Percentiles rank a stretch among this genome's conserved stretches.
phyloP scores from a whole-genome alignment of 768 basidiomycete species.

The Cyathus striatus region DNA sequence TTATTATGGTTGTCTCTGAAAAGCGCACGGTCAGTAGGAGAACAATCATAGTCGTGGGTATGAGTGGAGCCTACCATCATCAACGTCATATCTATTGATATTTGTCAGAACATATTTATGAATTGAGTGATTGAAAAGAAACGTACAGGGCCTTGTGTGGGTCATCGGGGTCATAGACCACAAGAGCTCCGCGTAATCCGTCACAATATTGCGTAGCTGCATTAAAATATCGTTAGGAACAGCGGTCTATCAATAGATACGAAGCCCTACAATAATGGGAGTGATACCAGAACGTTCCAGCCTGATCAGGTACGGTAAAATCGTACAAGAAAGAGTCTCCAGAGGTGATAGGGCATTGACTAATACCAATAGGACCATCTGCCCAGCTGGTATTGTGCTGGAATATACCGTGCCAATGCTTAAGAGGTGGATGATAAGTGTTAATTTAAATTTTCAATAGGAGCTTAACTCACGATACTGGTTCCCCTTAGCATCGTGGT shows the following conservation, averaged over 20 bases:
- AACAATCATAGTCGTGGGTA: background rate
- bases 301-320: conserved; percentile 29
- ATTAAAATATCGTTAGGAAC: background rate
- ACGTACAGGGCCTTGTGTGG: conserved; percentile 36
- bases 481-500: conserved; percentile 14
- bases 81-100: conserved; percentile 13
- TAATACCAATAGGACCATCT: conserved; percentile 25
- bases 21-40: background rate
- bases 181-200: conserved; percentile 33
- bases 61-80: conserved; percentile 29
- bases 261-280: conserved; percentile 11
- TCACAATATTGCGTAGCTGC: conserved; percentile 24
- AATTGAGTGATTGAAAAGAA: conserved; percentile 2
- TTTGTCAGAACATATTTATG: background rate
- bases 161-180: conserved; percentile 42
- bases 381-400: conserved; percentile 18
- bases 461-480: conserved; percentile 12
- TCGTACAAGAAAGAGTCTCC: conserved; percentile 33
- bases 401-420: conserved; percentile 27
- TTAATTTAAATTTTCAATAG: background rate
- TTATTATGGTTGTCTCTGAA: conserved; percentile 36
- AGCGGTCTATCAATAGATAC: background rate
- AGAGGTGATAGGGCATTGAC: conserved; percentile 38
- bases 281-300: conserved; percentile 42
- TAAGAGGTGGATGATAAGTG: background rate